Conservation (phyloP, 2,329 filamentous ascomycete genomes). For the Cucurbitaria berberidis region DNA sequence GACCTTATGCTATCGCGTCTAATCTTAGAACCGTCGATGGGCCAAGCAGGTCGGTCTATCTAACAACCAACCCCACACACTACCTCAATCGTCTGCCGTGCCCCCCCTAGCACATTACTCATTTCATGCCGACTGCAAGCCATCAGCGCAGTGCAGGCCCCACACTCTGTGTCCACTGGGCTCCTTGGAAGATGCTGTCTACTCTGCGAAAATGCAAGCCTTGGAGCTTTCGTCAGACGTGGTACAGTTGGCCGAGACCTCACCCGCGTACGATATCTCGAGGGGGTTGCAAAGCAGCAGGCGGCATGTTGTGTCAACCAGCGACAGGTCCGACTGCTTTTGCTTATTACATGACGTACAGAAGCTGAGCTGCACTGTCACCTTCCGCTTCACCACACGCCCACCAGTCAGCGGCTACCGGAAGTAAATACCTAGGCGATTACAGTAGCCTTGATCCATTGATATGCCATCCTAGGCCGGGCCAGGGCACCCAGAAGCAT, state of each 20-base stretch:
- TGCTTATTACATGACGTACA: constrained; percentile 27
- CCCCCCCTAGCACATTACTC: constrained; percentile 1
- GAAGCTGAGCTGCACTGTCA: constrained; percentile 22
- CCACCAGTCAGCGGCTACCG: constrained; percentile 24
- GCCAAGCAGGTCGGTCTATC: constrained; percentile 4
- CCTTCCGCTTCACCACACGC: constrained; percentile 7
- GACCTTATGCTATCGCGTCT: constrained; percentile 9
- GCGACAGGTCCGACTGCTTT: constrained; percentile 5
- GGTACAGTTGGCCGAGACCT: constrained; percentile 19
- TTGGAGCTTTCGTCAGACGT: constrained; percentile 25
- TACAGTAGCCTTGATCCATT: too few species aligned
- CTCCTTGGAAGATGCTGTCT: constrained; percentile 11
- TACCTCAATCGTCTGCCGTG: constrained; percentile 10
- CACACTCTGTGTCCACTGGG: constrained; percentile 9
- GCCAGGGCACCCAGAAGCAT: constrained; percentile 11
- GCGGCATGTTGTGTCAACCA: constrained; percentile 13
- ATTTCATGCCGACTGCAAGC: constrained; percentile 18
- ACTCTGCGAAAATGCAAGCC: constrained; percentile 18
- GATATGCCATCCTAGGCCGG: too few species aligned
- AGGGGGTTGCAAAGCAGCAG: constrained; percentile 1
- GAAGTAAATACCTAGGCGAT: too few species aligned
- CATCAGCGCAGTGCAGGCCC: constrained; percentile 15
- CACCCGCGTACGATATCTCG: constrained; percentile 4
- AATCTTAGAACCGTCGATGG: constrained; percentile 6
- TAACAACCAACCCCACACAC: constrained; percentile 5